These are phyloP conservation scores for Xylaria longipes DNA, from an alignment of 495 filamentous ascomycete genomes.

Conservation along the genomic window DNA sequence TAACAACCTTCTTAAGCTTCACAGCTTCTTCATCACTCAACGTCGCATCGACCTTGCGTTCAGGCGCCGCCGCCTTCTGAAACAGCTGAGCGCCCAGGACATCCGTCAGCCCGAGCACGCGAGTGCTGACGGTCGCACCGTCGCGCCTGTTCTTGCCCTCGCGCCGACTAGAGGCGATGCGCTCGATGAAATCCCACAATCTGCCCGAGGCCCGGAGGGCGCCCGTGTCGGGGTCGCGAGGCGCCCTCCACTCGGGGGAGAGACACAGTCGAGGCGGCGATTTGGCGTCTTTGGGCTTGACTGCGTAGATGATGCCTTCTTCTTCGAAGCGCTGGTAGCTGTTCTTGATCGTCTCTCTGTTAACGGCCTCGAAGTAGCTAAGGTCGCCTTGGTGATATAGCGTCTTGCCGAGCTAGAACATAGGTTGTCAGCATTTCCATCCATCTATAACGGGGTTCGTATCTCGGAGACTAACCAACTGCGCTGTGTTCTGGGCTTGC, in stretches of 20 bases:
- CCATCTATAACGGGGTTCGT: neutral
- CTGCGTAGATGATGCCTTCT: slow-evolving; percentile 82
- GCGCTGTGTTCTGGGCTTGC: slow-evolving; percentile 80
- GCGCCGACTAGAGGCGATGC: slow-evolving; percentile 78
- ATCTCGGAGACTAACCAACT: slow-evolving; percentile 64
- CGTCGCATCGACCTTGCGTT: slow-evolving; percentile 41
- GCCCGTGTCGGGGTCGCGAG: slow-evolving; percentile 65
- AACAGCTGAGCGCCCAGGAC: slow-evolving; percentile 57
- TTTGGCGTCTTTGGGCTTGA: slow-evolving; percentile 66
- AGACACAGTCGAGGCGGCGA: slow-evolving; percentile 67
- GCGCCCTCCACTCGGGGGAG: slow-evolving; percentile 78
- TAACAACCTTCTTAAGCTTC: slow-evolving; percentile 42
- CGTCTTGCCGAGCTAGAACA: slow-evolving; percentile 82
- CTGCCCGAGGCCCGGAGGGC: slow-evolving; percentile 70
- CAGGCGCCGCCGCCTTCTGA: slow-evolving; percentile 44
- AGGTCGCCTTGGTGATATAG: slow-evolving; percentile 97
- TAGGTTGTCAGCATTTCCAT: slow-evolving; percentile 33
- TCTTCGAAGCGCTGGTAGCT: slow-evolving; percentile 87
- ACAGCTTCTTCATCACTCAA: slow-evolving; percentile 51
- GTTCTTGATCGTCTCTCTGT: slow-evolving; percentile 96
- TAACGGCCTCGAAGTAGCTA: slow-evolving; percentile 96
- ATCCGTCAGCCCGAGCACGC: slow-evolving; percentile 82
- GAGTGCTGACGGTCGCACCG: slow-evolving; percentile 82
- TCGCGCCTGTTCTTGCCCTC: slow-evolving; percentile 96
- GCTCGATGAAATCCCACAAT: slow-evolving; percentile 89